Conservation (phyloP, 2,329 filamentous ascomycete genomes). For the Calonectria ilicicola region DNA sequence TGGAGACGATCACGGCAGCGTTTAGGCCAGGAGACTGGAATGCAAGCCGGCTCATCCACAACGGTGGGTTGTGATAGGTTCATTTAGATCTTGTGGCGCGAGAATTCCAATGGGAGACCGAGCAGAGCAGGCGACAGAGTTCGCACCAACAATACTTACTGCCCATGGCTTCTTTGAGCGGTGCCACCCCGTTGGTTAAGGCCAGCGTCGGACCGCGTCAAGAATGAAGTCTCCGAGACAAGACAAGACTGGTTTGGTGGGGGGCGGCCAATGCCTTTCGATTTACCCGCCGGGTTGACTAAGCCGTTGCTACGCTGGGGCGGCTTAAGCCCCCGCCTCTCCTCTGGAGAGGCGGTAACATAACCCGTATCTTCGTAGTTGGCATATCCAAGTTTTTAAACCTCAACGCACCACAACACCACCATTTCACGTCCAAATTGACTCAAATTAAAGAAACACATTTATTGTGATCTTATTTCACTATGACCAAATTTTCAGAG, state of each 20-base stretch:
- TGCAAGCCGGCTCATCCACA: background rate
- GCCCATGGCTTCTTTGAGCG: background rate
- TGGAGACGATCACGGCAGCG: background rate
- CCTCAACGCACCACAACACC: too few relatives aligned
- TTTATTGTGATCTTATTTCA: too few relatives aligned
- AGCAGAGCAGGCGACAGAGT: slow-evolving; percentile 3
- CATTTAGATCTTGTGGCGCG: background rate
- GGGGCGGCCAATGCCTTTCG: background rate
- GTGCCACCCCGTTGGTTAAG: background rate
- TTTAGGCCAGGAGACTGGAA: slow-evolving; percentile 13
- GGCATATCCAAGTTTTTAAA: too few relatives aligned
- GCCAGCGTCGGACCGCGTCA: background rate
- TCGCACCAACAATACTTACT: background rate
- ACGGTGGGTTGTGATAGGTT: background rate
- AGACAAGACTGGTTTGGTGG: background rate
- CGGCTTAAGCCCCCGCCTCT: too few relatives aligned
- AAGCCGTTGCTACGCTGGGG: too few relatives aligned
- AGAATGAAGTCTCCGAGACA: background rate
- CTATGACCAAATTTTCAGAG: too few relatives aligned
- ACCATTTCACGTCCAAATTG: too few relatives aligned
- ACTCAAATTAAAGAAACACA: too few relatives aligned
- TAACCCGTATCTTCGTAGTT: too few relatives aligned
- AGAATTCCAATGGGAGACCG: background rate
- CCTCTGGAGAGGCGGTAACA: too few relatives aligned
- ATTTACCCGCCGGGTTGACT: too few relatives aligned